These are phyloP conservation scores for Kalaharituber pfeilii DNA, from an alignment of 2,329 filamentous ascomycete species.

Conservation along the genomic window DNA sequence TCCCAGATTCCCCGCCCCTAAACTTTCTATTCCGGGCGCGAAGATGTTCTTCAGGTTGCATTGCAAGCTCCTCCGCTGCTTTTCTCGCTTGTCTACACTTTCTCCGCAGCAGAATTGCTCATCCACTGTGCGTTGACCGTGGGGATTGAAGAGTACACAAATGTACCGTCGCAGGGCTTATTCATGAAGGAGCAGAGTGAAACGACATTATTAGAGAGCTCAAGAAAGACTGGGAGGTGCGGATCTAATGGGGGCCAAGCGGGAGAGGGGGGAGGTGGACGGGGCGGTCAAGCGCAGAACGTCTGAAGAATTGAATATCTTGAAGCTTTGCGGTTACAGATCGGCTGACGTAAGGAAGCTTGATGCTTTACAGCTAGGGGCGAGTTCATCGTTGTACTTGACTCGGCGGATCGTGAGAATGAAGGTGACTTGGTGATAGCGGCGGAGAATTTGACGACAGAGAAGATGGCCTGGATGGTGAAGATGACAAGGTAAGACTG, in stretches of 20 bases:
- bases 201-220: too few species aligned
- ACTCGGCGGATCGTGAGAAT: slow-evolving; percentile 83
- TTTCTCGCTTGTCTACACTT: too few species aligned
- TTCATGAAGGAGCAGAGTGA: too few species aligned
- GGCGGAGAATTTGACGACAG: slow-evolving; percentile 61
- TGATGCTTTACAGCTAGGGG: slow-evolving; percentile 29
- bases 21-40: neutral
- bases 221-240: too few species aligned
- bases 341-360: neutral
- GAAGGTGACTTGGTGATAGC: slow-evolving; percentile 97
- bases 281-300: too few species aligned
- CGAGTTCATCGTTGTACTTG: slow-evolving; percentile 90
- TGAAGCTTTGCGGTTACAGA: neutral
- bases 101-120: too few species aligned
- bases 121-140: too few species aligned
- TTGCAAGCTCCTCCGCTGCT: neutral
- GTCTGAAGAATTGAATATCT: too few species aligned
- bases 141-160: too few species aligned
- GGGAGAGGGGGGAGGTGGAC: too few species aligned
- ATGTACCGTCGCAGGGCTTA: too few species aligned
- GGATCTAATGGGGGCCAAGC: too few species aligned
- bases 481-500: slow-evolving; percentile 51
- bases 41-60: neutral
- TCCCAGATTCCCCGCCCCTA: neutral
- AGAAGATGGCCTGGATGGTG: slow-evolving; percentile 93